phyloP scores from a whole-genome alignment of 192 early-diverging fungal species.

The Geranomyces variabilis region DNA sequence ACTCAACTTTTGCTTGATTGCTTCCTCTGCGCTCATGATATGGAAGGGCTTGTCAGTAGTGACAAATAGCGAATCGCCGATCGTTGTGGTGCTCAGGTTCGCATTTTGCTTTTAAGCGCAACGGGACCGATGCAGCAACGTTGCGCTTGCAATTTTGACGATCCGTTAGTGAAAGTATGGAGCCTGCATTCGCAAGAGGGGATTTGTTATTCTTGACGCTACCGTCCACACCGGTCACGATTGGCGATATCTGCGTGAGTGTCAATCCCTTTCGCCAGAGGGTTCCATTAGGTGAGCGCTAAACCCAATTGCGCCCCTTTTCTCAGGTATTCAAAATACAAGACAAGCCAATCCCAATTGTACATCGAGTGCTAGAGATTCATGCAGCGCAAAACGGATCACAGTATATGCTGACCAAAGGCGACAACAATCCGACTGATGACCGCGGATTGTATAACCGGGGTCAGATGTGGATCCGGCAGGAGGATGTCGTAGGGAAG shows the following conservation, averaged over 20 bases:
- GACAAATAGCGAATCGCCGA: slow-evolving; percentile 89
- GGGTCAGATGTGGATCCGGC: slow-evolving; percentile 87
- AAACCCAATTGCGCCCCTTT: neutral
- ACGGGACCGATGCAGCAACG: neutral
- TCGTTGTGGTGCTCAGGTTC: slow-evolving; percentile 82
- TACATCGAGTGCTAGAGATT: slow-evolving; percentile 6
- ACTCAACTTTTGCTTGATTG: slow-evolving; percentile 84
- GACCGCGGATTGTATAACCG: slow-evolving; percentile 9
- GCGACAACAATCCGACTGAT: slow-evolving; percentile 77
- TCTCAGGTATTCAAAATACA: neutral
- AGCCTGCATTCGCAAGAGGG: slow-evolving; percentile 91
- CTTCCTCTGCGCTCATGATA: slow-evolving; percentile 89
- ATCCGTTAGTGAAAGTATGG: slow-evolving; percentile 78
- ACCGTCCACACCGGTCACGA: slow-evolving; percentile 70
- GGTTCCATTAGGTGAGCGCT: slow-evolving; percentile 88
- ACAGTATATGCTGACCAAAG: slow-evolving; percentile 90
- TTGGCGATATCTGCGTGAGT: slow-evolving; percentile 87
- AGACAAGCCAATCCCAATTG: neutral
- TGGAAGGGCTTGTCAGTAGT: slow-evolving; percentile 87
- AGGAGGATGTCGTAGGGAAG: slow-evolving; percentile 84
- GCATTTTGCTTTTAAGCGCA: slow-evolving; percentile 62
- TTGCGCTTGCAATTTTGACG: too few relatives aligned
- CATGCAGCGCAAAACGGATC: slow-evolving; percentile 56
- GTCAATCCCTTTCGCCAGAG: slow-evolving; percentile 84
- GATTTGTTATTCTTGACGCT: slow-evolving; percentile 87